Evolutionary conservation across 2,329 filamentous ascomycete genomes (phyloP).

Genomic region (Hypoxylon sp.): DNA sequence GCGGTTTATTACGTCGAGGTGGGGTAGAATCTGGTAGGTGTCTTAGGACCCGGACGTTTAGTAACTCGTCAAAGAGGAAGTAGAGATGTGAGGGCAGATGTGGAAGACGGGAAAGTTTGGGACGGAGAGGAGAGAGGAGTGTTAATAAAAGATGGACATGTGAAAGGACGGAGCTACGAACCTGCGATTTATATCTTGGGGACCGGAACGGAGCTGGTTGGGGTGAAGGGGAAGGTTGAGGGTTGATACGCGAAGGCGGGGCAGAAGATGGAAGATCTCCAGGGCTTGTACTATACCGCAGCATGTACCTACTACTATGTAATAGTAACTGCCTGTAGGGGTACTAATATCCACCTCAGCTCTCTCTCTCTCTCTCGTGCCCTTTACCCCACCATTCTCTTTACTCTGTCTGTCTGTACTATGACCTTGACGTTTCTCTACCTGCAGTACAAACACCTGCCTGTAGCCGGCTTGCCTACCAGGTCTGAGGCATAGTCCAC

Average conservation of each 20-base stretch:
- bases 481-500: slow-evolving; percentile 27
- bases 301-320: slow-evolving; percentile 21
- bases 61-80: not conserved
- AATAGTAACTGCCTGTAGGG: no score
- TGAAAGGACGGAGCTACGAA: slow-evolving; percentile 18
- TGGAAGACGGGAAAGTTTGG: not conserved
- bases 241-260: slow-evolving; percentile 33
- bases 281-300: slow-evolving; percentile 21
- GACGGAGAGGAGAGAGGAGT: not conserved
- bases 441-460: no score
- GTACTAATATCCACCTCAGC: not conserved
- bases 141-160: slow-evolving; percentile 1
- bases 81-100: not conserved
- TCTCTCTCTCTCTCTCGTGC: not conserved
- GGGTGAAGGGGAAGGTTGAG: slow-evolving; percentile 27
- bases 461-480: not conserved
- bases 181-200: slow-evolving; percentile 9
- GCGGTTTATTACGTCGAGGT: slow-evolving; percentile 39
- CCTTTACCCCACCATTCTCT: no score
- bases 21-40: slow-evolving; percentile 33
- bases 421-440: no score
- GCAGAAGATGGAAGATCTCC: slow-evolving; percentile 20
- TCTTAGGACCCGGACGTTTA: slow-evolving; percentile 14
- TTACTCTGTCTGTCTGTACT: no score
- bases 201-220: slow-evolving; percentile 3